Percentiles rank a stretch among this genome's conserved stretches.
phyloP scores from a whole-genome alignment of 2,329 filamentous ascomycete genomes.

The Botrytis fabae region DNA sequence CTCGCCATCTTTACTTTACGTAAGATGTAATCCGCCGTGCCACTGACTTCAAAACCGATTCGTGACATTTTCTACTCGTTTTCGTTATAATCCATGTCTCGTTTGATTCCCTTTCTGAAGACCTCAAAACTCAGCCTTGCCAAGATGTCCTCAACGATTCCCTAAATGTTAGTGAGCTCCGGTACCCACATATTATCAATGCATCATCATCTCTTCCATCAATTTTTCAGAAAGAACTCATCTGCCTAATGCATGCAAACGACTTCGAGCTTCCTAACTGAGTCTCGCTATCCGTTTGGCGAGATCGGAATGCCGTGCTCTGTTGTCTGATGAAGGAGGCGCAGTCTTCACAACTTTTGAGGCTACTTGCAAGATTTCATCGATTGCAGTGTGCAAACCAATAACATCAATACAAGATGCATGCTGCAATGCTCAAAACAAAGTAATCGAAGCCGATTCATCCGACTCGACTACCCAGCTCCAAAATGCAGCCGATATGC shows the following conservation, averaged over 20 bases:
- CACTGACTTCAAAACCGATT: background rate
- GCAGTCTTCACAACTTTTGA: background rate
- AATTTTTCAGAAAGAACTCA: background rate
- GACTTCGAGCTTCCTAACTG: background rate
- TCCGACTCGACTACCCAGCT: background rate
- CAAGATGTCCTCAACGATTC: background rate
- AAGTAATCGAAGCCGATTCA: background rate
- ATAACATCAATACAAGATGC: background rate
- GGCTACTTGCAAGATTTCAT: background rate
- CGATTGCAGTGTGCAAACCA: background rate
- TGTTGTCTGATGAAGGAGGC: background rate
- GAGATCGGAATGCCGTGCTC: background rate
- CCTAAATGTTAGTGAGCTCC: background rate
- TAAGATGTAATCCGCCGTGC: background rate
- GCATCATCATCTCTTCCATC: background rate
- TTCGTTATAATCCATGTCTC: background rate
- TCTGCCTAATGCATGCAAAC: background rate
- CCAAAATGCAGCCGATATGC: background rate
- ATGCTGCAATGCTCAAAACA: background rate
- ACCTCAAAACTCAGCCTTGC: constrained; percentile 4
- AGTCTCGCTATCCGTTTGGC: background rate
- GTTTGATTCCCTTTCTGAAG: background rate
- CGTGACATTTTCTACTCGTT: background rate
- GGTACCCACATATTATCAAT: background rate
- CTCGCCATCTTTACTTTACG: constrained; percentile 9